Conservation (phyloP, 805 yeast genomes). For the Scheffersomyces spartinae region DNA sequence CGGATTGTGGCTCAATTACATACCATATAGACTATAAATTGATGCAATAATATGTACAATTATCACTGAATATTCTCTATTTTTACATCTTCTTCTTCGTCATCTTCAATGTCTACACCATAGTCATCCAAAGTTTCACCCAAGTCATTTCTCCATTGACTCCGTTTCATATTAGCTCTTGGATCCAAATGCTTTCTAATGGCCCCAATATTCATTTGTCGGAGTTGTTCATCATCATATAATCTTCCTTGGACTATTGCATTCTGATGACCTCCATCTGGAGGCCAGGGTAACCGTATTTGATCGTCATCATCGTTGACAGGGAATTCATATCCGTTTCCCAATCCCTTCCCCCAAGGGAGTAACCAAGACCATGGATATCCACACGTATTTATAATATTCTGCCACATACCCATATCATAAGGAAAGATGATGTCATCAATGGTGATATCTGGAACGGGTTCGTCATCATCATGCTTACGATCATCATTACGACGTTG, state of each 20-base stretch:
- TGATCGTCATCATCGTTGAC: constrained; percentile 53
- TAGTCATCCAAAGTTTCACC: constrained; percentile 82
- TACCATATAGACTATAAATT: too few species aligned
- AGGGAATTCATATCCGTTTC: constrained; percentile 47
- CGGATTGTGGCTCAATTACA: too few species aligned
- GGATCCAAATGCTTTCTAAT: constrained; percentile 26
- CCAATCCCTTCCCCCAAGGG: constrained; percentile 59
- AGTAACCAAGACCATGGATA: constrained; percentile 52
- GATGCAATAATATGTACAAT: too few species aligned
- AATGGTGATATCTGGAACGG: constrained; percentile 25
- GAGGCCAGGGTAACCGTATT: constrained; percentile 82
- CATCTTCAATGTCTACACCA: constrained; percentile 76
- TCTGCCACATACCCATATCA: constrained; percentile 52
- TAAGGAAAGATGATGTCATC: constrained; percentile 79
- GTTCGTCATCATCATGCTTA: constrained; percentile 4
- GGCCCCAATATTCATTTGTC: constrained; percentile 8
- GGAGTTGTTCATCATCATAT: constrained; percentile 1
- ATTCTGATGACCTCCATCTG: constrained; percentile 57
- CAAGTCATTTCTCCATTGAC: constrained; percentile 59
- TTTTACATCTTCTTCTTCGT: constrained; percentile 22
- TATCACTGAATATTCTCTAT: too few species aligned
- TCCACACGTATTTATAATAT: constrained; percentile 47
- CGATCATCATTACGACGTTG: too few species aligned
- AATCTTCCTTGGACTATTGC: constrained; percentile 5
- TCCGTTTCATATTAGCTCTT: constrained; percentile 23